Evolutionary conservation across 768 basidiomycete species (phyloP).

Genomic region (Kwoniella sp.): DNA sequence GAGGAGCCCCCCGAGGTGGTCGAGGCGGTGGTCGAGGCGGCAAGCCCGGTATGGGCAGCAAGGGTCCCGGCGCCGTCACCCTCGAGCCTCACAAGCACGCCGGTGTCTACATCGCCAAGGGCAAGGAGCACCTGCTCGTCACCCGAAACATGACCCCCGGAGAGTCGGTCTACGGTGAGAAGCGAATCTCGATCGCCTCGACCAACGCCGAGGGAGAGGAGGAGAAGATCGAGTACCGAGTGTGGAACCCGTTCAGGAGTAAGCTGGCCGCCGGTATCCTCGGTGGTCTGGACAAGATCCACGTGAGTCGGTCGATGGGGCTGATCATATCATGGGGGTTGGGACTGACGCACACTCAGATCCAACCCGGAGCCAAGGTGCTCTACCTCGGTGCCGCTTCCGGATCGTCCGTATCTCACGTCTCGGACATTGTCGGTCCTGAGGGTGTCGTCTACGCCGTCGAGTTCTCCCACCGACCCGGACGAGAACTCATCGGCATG

Average conservation of each 20-base stretch:
- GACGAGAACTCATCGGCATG: conserved; percentile 97
- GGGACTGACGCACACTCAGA: conserved; percentile 45
- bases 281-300: conserved; percentile 89
- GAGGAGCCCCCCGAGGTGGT: conserved; percentile 48
- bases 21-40: conserved; percentile 64
- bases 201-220: conserved; percentile 53
- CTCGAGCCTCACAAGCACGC: conserved; percentile 92
- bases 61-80: conserved; percentile 79
- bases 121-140: conserved; percentile 94
- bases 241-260: conserved; percentile 98
- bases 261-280: conserved; percentile 96
- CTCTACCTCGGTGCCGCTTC: conserved; percentile 96
- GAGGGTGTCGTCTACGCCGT: conserved; percentile 97
- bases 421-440: conserved; percentile 96
- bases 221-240: conserved; percentile 91
- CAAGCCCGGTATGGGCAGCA: conserved; percentile 52
- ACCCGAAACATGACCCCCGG: conserved; percentile 97
- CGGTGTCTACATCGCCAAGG: conserved; percentile 90
- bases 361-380: conserved; percentile 90
- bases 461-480: conserved; percentile 93
- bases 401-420: conserved; percentile 96
- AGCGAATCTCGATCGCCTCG: conserved; percentile 76
- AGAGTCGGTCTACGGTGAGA: conserved; percentile 97
- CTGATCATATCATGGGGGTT: background rate
- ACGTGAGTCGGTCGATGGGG: conserved; percentile 41